Conservation (phyloP, 2,329 filamentous ascomycete species). For the Fusarium compactum region DNA sequence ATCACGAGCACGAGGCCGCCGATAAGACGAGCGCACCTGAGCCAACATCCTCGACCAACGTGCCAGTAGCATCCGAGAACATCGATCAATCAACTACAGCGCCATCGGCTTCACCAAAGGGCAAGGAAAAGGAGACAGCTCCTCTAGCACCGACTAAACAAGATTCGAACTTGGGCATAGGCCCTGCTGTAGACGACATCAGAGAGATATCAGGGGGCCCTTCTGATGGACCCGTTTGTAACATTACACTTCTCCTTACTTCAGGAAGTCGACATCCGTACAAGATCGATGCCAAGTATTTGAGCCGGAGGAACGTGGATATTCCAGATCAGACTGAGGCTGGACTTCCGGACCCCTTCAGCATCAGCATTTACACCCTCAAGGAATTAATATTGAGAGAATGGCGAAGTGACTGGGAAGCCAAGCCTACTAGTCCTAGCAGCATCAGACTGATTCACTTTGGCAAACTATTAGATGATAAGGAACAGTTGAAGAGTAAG, state of each 20-base stretch:
- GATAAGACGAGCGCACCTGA: constrained; percentile 32
- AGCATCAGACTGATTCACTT: constrained; percentile 93
- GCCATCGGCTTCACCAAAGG: constrained; percentile 47
- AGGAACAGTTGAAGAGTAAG: constrained; percentile 84
- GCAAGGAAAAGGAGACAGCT: constrained; percentile 51
- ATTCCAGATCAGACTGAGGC: constrained; percentile 73
- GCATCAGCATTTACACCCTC: constrained; percentile 91
- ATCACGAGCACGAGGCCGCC: constrained; percentile 33
- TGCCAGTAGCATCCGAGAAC: constrained; percentile 35
- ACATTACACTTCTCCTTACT: constrained; percentile 85
- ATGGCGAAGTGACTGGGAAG: constrained; percentile 93
- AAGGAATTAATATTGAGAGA: constrained; percentile 95
- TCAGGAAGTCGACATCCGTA: constrained; percentile 89
- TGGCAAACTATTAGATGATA: constrained; percentile 90
- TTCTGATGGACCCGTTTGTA: constrained; percentile 63
- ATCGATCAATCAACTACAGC: constrained; percentile 36
- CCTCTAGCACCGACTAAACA: constrained; percentile 49
- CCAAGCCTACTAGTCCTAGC: constrained; percentile 85
- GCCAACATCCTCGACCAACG: constrained; percentile 31
- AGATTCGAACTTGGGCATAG: constrained; percentile 58
- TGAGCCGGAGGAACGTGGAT: constrained; percentile 82
- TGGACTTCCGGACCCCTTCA: constrained; percentile 80
- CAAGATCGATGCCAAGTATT: constrained; percentile 87
- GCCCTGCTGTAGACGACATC: constrained; percentile 58
- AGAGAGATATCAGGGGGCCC: constrained; percentile 50